These are phyloP conservation scores for Metarhizium anisopliae DNA, from an alignment of 2,329 filamentous ascomycete genomes.

Conservation along the genomic window DNA sequence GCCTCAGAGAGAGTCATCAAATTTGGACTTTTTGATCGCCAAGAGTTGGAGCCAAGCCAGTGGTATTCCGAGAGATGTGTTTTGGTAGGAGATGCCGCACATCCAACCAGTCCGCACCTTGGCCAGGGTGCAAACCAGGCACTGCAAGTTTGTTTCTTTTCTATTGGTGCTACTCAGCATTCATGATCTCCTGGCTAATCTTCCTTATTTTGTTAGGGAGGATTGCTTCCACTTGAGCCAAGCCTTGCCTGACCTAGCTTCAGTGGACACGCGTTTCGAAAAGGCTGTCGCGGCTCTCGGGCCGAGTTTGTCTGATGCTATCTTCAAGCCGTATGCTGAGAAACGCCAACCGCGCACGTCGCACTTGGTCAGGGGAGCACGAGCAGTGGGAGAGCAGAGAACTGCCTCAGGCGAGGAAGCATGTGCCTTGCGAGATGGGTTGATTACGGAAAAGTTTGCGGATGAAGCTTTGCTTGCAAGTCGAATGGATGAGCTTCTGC, in stretches of 20 bases:
- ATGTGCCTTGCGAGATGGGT: not conserved
- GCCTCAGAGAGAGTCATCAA: slow-evolving; percentile 15
- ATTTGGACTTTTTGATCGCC: slow-evolving; percentile 17
- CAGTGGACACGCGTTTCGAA: not conserved
- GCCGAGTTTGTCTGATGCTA: not conserved
- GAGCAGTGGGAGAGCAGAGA: not conserved
- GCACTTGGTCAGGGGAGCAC: not conserved
- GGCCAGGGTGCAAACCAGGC: slow-evolving; percentile 17
- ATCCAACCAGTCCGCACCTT: slow-evolving; percentile 17
- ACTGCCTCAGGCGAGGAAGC: not conserved
- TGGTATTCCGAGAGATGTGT: slow-evolving; percentile 15
- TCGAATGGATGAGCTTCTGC: not conserved
- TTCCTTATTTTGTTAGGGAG: not conserved
- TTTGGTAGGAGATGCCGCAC: slow-evolving; percentile 15
- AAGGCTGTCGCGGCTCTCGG: not conserved
- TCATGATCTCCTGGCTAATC: not conserved
- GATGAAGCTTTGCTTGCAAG: not conserved
- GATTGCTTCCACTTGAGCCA: not conserved
- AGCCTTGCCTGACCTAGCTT: not conserved
- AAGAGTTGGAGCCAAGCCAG: slow-evolving; percentile 11
- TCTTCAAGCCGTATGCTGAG: not conserved
- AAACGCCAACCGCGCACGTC: not conserved
- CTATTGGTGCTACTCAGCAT: not conserved
- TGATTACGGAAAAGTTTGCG: not conserved
- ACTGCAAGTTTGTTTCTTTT: slow-evolving; percentile 7